Conservation (phyloP, 495 filamentous ascomycete genomes). For the Wilcoxina mikolae region DNA sequence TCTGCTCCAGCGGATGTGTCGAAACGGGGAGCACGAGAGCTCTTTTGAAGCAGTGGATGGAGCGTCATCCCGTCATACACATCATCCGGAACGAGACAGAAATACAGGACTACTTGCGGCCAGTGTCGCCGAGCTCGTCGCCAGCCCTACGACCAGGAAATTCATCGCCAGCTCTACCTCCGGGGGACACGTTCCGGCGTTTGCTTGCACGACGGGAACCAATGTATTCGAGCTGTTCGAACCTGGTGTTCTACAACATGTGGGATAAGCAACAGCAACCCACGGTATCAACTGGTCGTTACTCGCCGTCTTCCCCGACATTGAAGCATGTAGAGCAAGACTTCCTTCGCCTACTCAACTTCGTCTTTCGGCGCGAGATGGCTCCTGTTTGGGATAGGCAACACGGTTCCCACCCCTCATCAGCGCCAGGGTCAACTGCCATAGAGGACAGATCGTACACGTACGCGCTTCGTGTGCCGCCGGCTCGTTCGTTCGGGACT, state of each 20-base stretch:
- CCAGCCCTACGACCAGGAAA: no score
- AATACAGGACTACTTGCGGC: constrained; percentile 34
- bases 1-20: constrained; percentile 49
- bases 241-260: constrained; percentile 68
- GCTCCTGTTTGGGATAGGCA: constrained; percentile 14
- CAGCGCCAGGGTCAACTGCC: constrained; percentile 1
- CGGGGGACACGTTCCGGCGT: constrained; percentile 1
- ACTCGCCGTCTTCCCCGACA: constrained; percentile 47
- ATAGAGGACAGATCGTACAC: constrained; percentile 14
- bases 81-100: constrained; percentile 53
- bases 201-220: constrained; percentile 10
- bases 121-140: background rate
- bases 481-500: constrained; percentile 4
- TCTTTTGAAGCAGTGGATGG: constrained; percentile 35
- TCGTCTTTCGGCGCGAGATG: constrained; percentile 26
- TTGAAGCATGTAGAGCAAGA: constrained; percentile 60
- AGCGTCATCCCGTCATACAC: constrained; percentile 57
- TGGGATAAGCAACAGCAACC: constrained; percentile 29
- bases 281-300: constrained; percentile 23
- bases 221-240: constrained; percentile 40
- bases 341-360: constrained; percentile 55
- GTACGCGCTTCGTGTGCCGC: constrained; percentile 14
- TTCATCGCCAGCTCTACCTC: background rate
- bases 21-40: constrained; percentile 30
- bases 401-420: constrained; percentile 9